Percentiles rank a stretch among this genome's conserved stretches.
Evolutionary conservation across 2,329 filamentous ascomycete species (phyloP).

Genomic region (Ambrosiella beaveri): DNA sequence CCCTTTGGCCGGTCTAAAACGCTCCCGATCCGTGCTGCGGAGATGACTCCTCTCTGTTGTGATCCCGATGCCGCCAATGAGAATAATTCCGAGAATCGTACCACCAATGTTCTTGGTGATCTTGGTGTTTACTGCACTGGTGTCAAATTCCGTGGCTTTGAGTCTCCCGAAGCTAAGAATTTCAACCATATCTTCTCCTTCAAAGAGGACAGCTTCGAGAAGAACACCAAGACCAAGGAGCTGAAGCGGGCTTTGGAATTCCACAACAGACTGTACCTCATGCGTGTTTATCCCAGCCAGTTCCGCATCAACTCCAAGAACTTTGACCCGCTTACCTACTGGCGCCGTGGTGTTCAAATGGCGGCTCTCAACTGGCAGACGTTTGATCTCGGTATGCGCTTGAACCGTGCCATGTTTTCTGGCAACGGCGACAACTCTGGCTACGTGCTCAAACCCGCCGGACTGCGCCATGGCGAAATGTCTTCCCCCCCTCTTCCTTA

Average conservation of each 20-base stretch:
- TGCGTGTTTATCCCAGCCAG: conserved; percentile 82
- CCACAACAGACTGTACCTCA: conserved; percentile 82
- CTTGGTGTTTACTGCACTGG: conserved; percentile 62
- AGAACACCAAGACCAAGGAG: conserved; percentile 57
- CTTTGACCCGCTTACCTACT: conserved; percentile 84
- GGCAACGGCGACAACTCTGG: conserved; percentile 72
- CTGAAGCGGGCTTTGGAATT: conserved; percentile 64
- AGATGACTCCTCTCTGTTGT: conserved; percentile 26
- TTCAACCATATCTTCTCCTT: conserved; percentile 95
- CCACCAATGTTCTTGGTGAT: conserved; percentile 63
- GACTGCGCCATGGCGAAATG: conserved; percentile 56
- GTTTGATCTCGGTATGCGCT: conserved; percentile 84
- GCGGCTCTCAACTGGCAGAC: conserved; percentile 97
- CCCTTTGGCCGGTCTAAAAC: conserved; percentile 18
- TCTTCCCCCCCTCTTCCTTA: conserved; percentile 34
- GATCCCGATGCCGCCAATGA: conserved; percentile 49
- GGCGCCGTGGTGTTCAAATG: conserved; percentile 95
- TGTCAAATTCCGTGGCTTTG: conserved; percentile 72
- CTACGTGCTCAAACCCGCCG: conserved; percentile 83
- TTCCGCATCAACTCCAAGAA: conserved; percentile 76
- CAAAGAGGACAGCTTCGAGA: conserved; percentile 74
- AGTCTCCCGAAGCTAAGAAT: conserved; percentile 57
- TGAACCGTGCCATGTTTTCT: conserved; percentile 96
- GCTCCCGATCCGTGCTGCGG: not conserved
- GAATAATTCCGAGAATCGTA: conserved; percentile 55